Evolutionary conservation across 2,329 filamentous ascomycete genomes (phyloP).

Genomic region (Boeremia lycopersici): DNA sequence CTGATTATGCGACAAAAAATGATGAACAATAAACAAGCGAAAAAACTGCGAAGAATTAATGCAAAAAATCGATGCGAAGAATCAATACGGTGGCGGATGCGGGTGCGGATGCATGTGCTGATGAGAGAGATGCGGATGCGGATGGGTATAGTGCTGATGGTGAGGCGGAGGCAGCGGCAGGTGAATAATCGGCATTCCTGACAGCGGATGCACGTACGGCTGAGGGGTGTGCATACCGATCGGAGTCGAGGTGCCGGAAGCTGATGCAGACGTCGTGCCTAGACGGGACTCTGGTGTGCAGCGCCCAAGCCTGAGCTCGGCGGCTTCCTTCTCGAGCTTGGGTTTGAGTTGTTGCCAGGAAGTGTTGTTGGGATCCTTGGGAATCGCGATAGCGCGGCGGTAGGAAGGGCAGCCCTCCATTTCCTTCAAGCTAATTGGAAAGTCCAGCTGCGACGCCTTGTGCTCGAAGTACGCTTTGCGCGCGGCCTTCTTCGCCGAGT

Average conservation of each 20-base stretch:
- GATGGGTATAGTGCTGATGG: background rate
- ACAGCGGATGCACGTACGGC: constrained; percentile 19
- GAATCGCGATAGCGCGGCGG: constrained; percentile 47
- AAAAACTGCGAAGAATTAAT: background rate
- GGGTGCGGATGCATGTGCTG: background rate
- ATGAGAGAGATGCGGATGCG: background rate
- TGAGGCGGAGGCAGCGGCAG: constrained; percentile 1
- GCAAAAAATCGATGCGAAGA: too few species aligned
- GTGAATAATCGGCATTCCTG: constrained; percentile 5
- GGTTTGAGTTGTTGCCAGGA: constrained; percentile 46
- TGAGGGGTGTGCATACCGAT: constrained; percentile 19
- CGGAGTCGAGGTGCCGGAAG: constrained; percentile 30
- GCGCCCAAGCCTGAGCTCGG: constrained; percentile 25
- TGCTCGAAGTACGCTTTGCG: constrained; percentile 46
- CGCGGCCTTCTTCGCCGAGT: constrained; percentile 41
- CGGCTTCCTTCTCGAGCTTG: constrained; percentile 44
- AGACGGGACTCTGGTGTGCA: constrained; percentile 14
- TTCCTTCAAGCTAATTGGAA: constrained; percentile 43
- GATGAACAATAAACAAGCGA: background rate
- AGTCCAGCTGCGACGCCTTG: constrained; percentile 45
- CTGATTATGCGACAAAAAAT: constrained; percentile 3
- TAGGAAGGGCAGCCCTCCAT: constrained; percentile 50
- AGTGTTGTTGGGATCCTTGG: constrained; percentile 45
- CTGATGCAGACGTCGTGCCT: constrained; percentile 20
- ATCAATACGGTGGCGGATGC: constrained; percentile 3